These are phyloP conservation scores for Monilinia vaccinii-corymbosi DNA, from an alignment of 2,329 filamentous ascomycete genomes.

Conservation along the genomic window DNA sequence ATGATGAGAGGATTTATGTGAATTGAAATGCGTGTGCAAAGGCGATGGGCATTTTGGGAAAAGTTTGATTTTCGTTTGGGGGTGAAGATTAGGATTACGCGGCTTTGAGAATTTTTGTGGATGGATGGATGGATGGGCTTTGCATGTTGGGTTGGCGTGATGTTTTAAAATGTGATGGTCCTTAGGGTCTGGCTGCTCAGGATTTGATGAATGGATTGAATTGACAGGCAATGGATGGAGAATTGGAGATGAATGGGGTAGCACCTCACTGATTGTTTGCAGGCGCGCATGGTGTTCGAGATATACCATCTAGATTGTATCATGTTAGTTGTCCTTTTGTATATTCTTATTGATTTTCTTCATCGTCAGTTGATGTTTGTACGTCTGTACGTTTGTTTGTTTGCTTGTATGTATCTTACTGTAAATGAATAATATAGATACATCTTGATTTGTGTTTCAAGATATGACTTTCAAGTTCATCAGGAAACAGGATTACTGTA, in stretches of 20 bases:
- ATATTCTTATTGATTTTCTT: background rate
- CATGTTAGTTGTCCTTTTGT: conserved; percentile 12
- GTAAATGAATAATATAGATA: background rate
- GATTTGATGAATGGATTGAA: too few species aligned
- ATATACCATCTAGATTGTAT: conserved; percentile 22
- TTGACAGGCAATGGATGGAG: conserved; percentile 10
- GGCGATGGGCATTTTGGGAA: background rate
- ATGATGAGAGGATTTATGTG: background rate
- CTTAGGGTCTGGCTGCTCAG: background rate
- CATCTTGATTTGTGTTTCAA: background rate
- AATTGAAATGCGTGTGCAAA: background rate
- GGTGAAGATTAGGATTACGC: background rate
- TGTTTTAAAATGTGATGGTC: background rate
- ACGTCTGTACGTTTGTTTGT: background rate
- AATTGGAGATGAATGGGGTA: conserved; percentile 14
- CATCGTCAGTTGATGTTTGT: background rate
- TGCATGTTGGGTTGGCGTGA: conserved; percentile 8
- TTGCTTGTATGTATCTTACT: background rate
- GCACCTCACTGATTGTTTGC: conserved; percentile 13
- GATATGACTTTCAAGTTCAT: background rate
- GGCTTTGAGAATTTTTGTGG: conserved; percentile 1
- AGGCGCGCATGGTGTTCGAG: conserved; percentile 12
- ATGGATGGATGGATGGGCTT: background rate
- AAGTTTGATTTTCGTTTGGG: background rate
- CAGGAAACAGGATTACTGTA: background rate